A percentile compares a stretch with the other conserved stretches of the same genome.
These are phyloP conservation scores for Musa schizocarpa DNA, from an alignment of 176 grass and related monocot species.

Conservation along the genomic window DNA sequence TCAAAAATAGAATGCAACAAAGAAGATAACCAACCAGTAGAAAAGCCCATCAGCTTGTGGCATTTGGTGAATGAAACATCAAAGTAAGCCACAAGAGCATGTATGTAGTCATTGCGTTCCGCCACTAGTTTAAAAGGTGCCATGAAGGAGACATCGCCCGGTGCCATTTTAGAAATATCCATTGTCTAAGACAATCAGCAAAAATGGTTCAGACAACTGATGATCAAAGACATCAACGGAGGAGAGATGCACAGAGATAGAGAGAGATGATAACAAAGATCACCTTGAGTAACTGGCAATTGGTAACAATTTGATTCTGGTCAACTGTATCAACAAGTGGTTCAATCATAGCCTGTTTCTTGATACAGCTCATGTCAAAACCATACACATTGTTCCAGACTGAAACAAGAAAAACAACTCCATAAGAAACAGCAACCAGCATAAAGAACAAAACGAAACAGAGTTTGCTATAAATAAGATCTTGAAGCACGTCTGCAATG, in stretches of 20 bases:
- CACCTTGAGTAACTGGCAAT: conserved; percentile 80
- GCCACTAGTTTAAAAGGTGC: conserved; percentile 86
- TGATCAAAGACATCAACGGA: neutral
- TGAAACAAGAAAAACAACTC: conserved; percentile 15
- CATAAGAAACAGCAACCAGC: neutral
- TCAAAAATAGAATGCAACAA: neutral
- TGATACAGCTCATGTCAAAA: conserved; percentile 99
- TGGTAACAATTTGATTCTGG: conserved; percentile 84
- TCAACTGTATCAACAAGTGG: conserved; percentile 90
- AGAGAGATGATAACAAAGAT: neutral
- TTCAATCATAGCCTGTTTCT: conserved; percentile 88
- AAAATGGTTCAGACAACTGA: neutral
- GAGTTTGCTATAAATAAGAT: neutral
- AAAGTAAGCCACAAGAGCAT: conserved; percentile 92
- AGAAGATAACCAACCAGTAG: conserved; percentile 47
- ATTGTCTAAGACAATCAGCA: conserved; percentile 51
- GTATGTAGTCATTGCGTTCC: conserved; percentile 81
- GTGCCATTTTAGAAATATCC: conserved; percentile 90
- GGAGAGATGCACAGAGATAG: neutral
- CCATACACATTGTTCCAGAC: conserved; percentile 96
- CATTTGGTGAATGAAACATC: conserved; percentile 91
- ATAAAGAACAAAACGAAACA: neutral
- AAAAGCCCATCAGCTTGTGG: conserved; percentile 88
- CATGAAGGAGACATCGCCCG: conserved; percentile 76
- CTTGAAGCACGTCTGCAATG: neutral